Evolutionary conservation across 768 basidiomycete genomes (phyloP).

Genomic region (Mycena chlorophos): DNA sequence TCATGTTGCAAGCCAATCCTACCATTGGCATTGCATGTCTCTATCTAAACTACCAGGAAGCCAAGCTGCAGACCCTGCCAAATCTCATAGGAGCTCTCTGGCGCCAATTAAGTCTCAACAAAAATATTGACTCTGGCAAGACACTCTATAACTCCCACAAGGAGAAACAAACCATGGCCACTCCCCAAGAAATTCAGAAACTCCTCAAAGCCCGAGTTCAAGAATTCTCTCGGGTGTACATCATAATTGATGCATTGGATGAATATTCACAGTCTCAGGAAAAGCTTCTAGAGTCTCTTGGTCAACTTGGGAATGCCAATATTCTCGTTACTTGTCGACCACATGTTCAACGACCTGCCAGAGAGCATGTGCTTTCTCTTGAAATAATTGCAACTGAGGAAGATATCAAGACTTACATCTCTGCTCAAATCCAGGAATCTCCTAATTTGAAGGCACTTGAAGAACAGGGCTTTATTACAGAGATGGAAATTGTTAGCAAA

Average conservation of each 20-base stretch:
- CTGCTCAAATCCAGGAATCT: no score
- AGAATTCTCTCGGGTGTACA: background rate
- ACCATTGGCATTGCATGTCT: background rate
- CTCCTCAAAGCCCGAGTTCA: background rate
- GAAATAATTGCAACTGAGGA: background rate
- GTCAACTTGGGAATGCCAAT: background rate
- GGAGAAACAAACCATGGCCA: background rate
- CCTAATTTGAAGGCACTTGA: no score
- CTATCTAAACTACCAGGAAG: constrained; percentile 4
- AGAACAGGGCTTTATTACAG: no score
- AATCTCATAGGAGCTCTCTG: constrained; percentile 2
- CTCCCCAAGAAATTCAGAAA: background rate
- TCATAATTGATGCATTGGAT: background rate
- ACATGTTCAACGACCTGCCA: background rate
- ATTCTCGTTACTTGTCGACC: background rate
- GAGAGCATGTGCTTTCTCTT: background rate
- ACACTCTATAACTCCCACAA: background rate
- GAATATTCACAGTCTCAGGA: background rate
- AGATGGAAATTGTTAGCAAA: no score
- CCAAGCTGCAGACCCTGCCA: background rate
- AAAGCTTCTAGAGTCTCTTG: background rate
- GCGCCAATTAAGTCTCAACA: background rate
- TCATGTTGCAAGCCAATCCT: no score
- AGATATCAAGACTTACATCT: background rate
- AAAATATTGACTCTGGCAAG: background rate